A percentile compares a stretch with the other conserved stretches of the same genome.
Evolutionary conservation across 352 stramenopile species (phyloP).

Genomic region (Globisporangium recalcitrans): DNA sequence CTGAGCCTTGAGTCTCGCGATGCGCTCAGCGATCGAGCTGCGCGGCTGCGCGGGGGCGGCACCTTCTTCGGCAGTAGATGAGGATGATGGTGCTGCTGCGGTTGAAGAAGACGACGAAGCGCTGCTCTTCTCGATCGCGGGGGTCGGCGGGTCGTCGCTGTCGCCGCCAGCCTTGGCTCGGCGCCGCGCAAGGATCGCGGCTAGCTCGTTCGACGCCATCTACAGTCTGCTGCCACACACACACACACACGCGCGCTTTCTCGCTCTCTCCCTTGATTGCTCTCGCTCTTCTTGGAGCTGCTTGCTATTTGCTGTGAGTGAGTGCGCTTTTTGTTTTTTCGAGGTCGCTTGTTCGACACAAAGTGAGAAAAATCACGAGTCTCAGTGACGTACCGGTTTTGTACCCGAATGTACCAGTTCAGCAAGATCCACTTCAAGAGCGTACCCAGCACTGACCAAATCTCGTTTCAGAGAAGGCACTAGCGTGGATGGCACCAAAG

Average conservation of each 20-base stretch:
- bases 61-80: not conserved
- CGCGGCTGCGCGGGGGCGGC: conserved; percentile 13
- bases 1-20: conserved; percentile 67
- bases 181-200: conserved; percentile 72
- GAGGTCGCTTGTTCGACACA: conserved; percentile 1
- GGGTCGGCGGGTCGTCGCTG: conserved; percentile 20
- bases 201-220: conserved; percentile 82
- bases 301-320: too few species aligned
- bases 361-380: not conserved
- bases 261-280: not conserved
- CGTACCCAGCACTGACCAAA: too few species aligned
- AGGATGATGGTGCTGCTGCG: not conserved
- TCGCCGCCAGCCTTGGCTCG: conserved; percentile 59
- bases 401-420: not conserved
- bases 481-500: not conserved
- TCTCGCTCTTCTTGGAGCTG: not conserved
- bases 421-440: not conserved
- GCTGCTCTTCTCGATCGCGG: conserved; percentile 28
- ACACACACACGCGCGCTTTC: not conserved
- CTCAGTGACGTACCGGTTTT: not conserved
- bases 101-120: conserved; percentile 16
- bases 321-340: too few species aligned
- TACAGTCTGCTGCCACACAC: not conserved
- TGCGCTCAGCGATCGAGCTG: conserved; percentile 71
- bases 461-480: too few species aligned